phyloP scores from a whole-genome alignment of 371 early-diverging fungal species.

The Zychaea mexicana region DNA sequence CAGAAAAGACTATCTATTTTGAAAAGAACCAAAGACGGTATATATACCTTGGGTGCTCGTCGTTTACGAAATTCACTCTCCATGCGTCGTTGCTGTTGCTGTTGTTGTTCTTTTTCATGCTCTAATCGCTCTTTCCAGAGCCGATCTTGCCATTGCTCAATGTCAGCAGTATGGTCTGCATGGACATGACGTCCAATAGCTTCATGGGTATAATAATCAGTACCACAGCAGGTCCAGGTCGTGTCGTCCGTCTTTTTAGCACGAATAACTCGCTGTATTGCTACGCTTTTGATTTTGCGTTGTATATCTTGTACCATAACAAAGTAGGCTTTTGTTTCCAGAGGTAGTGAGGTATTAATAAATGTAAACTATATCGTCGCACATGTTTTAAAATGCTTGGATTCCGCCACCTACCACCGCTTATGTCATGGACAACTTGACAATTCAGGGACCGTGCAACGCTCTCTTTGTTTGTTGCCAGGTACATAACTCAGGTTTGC shows the following conservation, averaged over 20 bases:
- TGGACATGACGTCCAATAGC: constrained; percentile 18
- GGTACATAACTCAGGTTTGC: no score
- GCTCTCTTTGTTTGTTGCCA: no score
- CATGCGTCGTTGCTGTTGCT: neutral
- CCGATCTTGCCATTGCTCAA: constrained; percentile 12
- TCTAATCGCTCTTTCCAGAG: neutral
- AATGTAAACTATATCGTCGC: no score
- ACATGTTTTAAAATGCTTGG: no score
- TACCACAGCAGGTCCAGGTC: constrained; percentile 17
- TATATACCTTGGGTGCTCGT: constrained; percentile 14
- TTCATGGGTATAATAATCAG: constrained; percentile 8
- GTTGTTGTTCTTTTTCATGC: constrained; percentile 2
- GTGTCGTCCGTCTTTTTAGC: constrained; percentile 2
- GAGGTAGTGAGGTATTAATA: no score
- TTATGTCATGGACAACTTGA: no score
- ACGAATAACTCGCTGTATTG: constrained; percentile 8
- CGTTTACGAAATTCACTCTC: neutral
- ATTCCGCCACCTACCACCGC: no score
- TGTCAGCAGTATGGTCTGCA: constrained; percentile 6
- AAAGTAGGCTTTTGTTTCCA: no score
- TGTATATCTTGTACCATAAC: neutral
- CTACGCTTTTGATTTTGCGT: constrained; percentile 9
- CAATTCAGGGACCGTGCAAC: no score
- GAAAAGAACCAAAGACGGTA: neutral
- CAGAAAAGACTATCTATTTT: neutral